phyloP scores from a whole-genome alignment of 345 rosid species.

The Kandelia obovata region DNA sequence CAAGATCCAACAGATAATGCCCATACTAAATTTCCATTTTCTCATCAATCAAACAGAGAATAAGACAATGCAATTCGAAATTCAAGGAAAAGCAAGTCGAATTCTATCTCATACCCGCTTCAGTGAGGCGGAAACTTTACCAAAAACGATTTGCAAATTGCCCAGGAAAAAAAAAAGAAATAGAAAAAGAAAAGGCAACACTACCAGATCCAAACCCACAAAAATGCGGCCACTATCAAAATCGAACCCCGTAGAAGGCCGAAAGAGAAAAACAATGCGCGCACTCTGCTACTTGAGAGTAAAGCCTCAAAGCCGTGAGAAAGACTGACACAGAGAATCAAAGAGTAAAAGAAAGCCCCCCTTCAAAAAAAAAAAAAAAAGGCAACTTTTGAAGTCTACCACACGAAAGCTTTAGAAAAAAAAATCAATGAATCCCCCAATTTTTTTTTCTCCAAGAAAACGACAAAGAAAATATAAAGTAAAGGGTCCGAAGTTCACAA shows the following conservation, averaged over 20 bases:
- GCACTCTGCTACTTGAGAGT: constrained; percentile 13
- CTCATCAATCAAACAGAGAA: constrained; percentile 16
- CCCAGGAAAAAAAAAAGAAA: constrained; percentile 1
- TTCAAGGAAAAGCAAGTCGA: constrained; percentile 3
- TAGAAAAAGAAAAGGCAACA: not conserved
- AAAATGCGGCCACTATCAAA: constrained; percentile 21
- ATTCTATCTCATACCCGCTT: constrained; percentile 34
- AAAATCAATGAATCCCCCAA: not conserved
- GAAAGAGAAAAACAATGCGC: constrained; percentile 18
- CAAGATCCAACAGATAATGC: constrained; percentile 21
- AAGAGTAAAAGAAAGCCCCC: constrained; percentile 10
- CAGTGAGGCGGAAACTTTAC: constrained; percentile 16
- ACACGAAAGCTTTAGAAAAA: not conserved
- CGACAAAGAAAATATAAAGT: not conserved
- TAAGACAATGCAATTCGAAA: constrained; percentile 4
- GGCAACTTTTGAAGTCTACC: not conserved
- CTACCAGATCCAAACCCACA: constrained; percentile 43
- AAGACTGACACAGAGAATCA: constrained; percentile 18
- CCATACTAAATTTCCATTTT: not conserved
- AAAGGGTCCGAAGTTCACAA: not conserved
- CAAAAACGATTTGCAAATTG: constrained; percentile 23
- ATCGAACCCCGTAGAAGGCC: constrained; percentile 24
- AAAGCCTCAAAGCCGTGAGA: constrained; percentile 19
- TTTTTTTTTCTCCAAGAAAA: not conserved
- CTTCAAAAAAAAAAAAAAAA: constrained; percentile 23